Conservation (phyloP, 495 filamentous ascomycete species). For the Penicillium egyptiacum region DNA sequence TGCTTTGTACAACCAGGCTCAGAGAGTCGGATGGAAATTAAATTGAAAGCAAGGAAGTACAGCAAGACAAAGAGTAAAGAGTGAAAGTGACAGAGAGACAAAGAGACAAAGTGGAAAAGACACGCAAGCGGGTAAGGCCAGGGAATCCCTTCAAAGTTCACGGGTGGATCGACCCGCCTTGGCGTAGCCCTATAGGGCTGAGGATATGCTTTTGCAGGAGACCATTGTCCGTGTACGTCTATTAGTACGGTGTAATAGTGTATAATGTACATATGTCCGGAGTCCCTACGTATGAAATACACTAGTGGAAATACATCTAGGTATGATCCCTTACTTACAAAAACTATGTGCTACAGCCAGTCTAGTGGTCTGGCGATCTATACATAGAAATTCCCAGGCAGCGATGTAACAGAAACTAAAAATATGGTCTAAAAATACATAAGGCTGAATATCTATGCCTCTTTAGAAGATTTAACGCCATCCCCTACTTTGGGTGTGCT, state of each 20-base stretch:
- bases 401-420: neutral
- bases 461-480: constrained; percentile 17
- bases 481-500: constrained; percentile 11
- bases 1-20: constrained; percentile 3
- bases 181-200: constrained; percentile 31
- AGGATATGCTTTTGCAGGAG: neutral
- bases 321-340: neutral
- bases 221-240: neutral
- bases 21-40: neutral
- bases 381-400: neutral
- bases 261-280: too few species aligned
- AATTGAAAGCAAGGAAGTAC: neutral
- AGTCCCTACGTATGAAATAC: neutral
- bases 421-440: constrained; percentile 6
- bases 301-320: neutral
- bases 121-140: constrained; percentile 4
- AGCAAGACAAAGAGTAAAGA: neutral
- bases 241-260: too few species aligned
- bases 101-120: constrained; percentile 7
- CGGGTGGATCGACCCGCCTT: constrained; percentile 14
- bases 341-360: neutral
- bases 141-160: neutral
- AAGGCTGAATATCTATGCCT: constrained; percentile 13
- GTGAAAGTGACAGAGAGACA: neutral
- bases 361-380: neutral